A percentile compares a stretch with the other conserved stretches of the same genome.
Evolutionary conservation across 1,139 yeast genomes (phyloP).

Genomic region (Pichia sp.): DNA sequence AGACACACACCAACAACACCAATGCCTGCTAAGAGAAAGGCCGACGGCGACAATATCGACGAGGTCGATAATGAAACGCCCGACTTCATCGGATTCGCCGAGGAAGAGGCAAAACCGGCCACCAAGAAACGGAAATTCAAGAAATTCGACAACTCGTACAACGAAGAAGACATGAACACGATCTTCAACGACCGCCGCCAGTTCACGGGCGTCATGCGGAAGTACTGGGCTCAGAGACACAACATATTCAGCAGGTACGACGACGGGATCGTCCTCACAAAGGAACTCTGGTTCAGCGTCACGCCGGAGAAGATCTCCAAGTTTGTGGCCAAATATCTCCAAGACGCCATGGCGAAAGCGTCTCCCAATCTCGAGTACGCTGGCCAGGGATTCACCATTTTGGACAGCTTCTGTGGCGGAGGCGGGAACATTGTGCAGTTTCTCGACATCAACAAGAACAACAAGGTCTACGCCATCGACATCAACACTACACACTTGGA

Average conservation of each 20-base stretch:
- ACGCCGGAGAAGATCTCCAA: slow-evolving; percentile 80
- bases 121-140: neutral
- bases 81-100: no score
- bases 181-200: slow-evolving; percentile 14
- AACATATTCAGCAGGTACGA: slow-evolving; percentile 59
- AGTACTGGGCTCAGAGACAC: slow-evolving; percentile 63
- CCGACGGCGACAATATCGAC: neutral
- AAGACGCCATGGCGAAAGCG: slow-evolving; percentile 35
- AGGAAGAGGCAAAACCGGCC: no score
- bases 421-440: slow-evolving; percentile 93
- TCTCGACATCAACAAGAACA: slow-evolving; percentile 51
- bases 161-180: slow-evolving; percentile 14
- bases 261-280: slow-evolving; percentile 69
- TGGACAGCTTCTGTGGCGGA: slow-evolving; percentile 92
- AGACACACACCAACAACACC: no score
- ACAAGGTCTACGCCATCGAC: slow-evolving; percentile 64
- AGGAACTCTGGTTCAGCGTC: slow-evolving; percentile 89
- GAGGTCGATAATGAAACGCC: neutral
- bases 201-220: slow-evolving; percentile 33
- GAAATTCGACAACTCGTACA: neutral
- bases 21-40: slow-evolving; percentile 3
- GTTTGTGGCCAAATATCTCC: slow-evolving; percentile 58
- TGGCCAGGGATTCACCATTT: slow-evolving; percentile 20
- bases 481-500: slow-evolving; percentile 54
- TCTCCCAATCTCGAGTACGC: slow-evolving; percentile 34